Conservation (phyloP, 441 rosid species). For the Metrosideros polymorpha region DNA sequence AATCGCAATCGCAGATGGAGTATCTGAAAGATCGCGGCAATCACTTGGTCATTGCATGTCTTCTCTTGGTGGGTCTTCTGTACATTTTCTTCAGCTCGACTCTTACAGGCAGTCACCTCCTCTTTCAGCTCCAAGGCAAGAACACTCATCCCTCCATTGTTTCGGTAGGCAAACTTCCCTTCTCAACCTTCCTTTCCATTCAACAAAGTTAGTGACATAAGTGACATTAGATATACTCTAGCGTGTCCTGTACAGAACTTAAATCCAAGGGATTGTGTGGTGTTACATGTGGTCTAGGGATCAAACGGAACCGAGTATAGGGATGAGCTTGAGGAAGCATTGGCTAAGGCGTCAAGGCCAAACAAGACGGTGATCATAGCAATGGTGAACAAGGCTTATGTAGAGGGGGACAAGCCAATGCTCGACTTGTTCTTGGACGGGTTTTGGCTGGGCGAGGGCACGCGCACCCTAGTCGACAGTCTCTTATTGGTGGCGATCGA, state of each 20-base stretch:
- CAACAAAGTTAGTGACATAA: background rate
- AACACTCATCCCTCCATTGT: background rate
- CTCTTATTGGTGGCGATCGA: constrained; percentile 28
- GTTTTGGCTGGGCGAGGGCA: constrained; percentile 35
- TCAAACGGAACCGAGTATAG: background rate
- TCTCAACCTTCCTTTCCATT: background rate
- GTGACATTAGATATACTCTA: background rate
- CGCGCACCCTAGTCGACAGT: constrained; percentile 16
- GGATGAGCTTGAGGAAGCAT: constrained; percentile 20
- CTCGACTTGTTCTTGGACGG: constrained; percentile 34
- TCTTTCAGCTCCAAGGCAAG: background rate
- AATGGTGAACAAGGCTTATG: constrained; percentile 34
- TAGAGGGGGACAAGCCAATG: constrained; percentile 32
- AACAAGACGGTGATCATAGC: constrained; percentile 38
- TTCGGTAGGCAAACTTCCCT: background rate
- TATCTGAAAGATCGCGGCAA: background rate
- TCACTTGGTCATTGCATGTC: background rate
- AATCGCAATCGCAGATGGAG: background rate
- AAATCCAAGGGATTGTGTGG: background rate
- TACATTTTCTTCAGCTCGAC: background rate
- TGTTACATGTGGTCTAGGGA: background rate
- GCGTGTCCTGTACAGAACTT: background rate
- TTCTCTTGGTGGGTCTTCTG: background rate
- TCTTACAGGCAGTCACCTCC: background rate
- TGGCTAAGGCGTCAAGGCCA: constrained; percentile 16